phyloP scores from a whole-genome alignment of 495 filamentous ascomycete genomes.

The Podospora australis region DNA sequence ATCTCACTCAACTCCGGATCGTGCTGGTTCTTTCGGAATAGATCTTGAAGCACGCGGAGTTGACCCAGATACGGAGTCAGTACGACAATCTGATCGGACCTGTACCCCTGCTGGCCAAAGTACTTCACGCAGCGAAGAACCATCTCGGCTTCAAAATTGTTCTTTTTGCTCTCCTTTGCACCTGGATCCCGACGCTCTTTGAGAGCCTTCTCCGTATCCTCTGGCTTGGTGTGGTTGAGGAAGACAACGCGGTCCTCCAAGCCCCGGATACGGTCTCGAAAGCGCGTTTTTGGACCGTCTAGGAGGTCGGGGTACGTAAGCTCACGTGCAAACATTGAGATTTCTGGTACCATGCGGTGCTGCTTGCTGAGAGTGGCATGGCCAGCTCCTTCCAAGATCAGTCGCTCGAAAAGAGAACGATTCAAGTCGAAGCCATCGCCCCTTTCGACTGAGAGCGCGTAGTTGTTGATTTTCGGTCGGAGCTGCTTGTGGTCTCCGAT shows the following conservation, averaged over 20 bases:
- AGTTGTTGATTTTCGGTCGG: constrained; percentile 63
- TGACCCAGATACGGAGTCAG: constrained; percentile 73
- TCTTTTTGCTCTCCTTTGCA: constrained; percentile 51
- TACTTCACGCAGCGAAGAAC: constrained; percentile 62
- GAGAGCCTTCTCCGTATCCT: constrained; percentile 37
- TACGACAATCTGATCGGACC: constrained; percentile 57
- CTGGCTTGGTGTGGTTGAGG: constrained; percentile 53
- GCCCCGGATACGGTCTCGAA: constrained; percentile 48
- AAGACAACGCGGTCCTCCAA: constrained; percentile 60
- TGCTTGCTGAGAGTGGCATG: constrained; percentile 55
- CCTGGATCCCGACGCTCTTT: constrained; percentile 48
- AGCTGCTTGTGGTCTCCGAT: constrained; percentile 79
- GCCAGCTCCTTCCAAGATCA: constrained; percentile 49
- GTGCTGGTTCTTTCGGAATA: constrained; percentile 44
- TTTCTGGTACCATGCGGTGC: constrained; percentile 66
- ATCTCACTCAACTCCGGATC: constrained; percentile 61
- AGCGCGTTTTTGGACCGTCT: constrained; percentile 50
- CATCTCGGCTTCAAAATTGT: constrained; percentile 63
- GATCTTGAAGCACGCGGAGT: constrained; percentile 49
- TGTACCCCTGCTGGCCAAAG: constrained; percentile 71
- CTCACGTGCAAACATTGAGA: constrained; percentile 52
- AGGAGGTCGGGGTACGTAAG: constrained; percentile 60
- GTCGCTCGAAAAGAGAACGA: constrained; percentile 63
- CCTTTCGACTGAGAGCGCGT: constrained; percentile 57
- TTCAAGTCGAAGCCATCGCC: constrained; percentile 67